These are phyloP conservation scores for Mortierella sp. DNA, from an alignment of 371 early-diverging fungal species.

Conservation along the genomic window DNA sequence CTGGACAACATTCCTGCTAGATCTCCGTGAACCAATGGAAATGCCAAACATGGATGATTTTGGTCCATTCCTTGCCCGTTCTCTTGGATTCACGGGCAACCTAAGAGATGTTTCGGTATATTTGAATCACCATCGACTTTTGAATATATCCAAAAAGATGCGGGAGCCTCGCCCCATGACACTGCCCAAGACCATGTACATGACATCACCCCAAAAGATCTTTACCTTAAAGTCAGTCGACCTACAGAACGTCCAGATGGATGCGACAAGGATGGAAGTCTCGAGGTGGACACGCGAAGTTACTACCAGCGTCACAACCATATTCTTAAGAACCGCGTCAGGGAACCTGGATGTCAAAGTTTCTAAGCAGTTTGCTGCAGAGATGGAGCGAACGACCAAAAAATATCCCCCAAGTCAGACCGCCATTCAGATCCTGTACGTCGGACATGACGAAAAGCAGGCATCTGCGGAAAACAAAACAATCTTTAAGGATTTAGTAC, in stretches of 20 bases:
- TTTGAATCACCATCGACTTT: constrained; percentile 71
- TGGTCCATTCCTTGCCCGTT: constrained; percentile 84
- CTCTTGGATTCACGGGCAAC: constrained; percentile 87
- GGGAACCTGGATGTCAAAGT: constrained; percentile 73
- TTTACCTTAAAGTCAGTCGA: constrained; percentile 74
- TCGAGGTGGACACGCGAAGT: constrained; percentile 54
- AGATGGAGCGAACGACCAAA: constrained; percentile 94
- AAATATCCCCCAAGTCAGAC: constrained; percentile 88
- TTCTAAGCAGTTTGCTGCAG: constrained; percentile 66
- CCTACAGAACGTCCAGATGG: constrained; percentile 77
- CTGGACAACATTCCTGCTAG: constrained; percentile 85
- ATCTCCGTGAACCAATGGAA: constrained; percentile 82
- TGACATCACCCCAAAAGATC: constrained; percentile 76
- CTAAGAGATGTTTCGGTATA: constrained; percentile 75
- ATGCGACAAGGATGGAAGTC: constrained; percentile 67
- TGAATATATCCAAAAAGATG: constrained; percentile 74
- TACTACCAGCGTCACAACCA: constrained; percentile 57
- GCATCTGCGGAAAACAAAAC: constrained; percentile 68
- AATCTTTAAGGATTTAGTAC: constrained; percentile 80
- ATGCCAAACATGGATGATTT: constrained; percentile 80
- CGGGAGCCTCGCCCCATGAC: constrained; percentile 73
- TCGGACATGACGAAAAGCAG: constrained; percentile 82
- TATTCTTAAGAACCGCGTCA: constrained; percentile 82
- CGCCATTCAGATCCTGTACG: constrained; percentile 78
- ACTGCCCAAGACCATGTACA: constrained; percentile 61